phyloP scores from a whole-genome alignment of 345 rosid genomes.

The Geranium brycei region DNA sequence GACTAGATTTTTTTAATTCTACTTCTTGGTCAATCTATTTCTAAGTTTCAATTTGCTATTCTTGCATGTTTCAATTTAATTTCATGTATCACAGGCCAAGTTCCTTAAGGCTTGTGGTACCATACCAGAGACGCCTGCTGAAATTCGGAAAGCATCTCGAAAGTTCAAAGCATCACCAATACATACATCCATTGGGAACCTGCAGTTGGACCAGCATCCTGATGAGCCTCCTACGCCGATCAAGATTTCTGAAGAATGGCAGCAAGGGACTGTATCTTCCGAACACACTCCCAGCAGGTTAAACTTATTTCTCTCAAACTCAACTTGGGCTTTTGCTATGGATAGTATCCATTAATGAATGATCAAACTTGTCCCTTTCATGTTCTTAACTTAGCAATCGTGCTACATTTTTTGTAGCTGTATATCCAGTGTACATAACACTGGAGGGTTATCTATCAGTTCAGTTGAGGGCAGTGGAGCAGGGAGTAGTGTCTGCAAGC shows the following conservation, averaged over 20 bases:
- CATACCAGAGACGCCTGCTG: constrained; percentile 53
- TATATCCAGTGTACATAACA: constrained; percentile 24
- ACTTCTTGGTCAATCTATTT: neutral
- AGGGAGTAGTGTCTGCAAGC: constrained; percentile 15
- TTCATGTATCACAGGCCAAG: constrained; percentile 34
- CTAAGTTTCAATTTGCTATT: neutral
- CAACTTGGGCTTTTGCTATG: neutral
- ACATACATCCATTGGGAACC: constrained; percentile 20
- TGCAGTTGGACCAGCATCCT: constrained; percentile 27
- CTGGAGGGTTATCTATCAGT: constrained; percentile 23
- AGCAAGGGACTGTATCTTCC: constrained; percentile 27
- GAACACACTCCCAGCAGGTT: constrained; percentile 64
- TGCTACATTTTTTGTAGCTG: constrained; percentile 25
- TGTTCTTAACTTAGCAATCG: neutral
- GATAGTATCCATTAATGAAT: neutral
- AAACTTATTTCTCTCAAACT: neutral
- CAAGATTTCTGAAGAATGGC: constrained; percentile 28
- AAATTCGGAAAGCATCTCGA: constrained; percentile 36
- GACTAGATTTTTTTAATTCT: neutral
- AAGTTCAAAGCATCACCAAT: constrained; percentile 31
- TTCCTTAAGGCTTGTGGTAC: constrained; percentile 60
- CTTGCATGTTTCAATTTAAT: no score
- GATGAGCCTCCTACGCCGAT: constrained; percentile 27
- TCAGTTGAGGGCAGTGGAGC: constrained; percentile 27
- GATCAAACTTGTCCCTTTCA: neutral